phyloP scores from a whole-genome alignment of 306 rosid species.

The Trifolium dubium region DNA sequence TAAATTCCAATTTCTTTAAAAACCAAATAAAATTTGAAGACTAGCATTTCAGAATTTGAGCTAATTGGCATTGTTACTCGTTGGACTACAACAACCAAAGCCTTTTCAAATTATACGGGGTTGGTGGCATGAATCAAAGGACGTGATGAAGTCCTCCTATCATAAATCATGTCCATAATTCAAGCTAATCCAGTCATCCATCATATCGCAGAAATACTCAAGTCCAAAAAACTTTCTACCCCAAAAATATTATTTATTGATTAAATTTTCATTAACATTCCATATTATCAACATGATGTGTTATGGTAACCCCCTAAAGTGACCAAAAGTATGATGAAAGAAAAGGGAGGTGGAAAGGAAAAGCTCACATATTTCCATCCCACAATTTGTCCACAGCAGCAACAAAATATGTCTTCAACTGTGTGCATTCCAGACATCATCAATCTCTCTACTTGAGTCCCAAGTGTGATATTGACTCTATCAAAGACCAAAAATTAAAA shows the following conservation, averaged over 20 bases:
- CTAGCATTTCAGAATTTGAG: conserved; percentile 4
- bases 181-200: conserved; percentile 1
- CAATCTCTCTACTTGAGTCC: conserved; percentile 66
- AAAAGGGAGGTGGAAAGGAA: conserved; percentile 25
- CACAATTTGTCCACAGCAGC: conserved; percentile 85
- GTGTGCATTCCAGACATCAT: conserved; percentile 90
- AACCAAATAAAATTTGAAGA: neutral
- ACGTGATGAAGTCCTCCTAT: neutral
- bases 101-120: neutral
- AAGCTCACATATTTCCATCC: conserved; percentile 96
- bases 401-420: conserved; percentile 85
- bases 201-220: neutral
- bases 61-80: conserved; percentile 9
- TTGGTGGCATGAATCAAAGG: neutral
- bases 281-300: conserved; percentile 16
- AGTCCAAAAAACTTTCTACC: neutral
- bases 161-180: neutral
- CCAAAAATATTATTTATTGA: conserved; percentile 9
- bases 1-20: neutral
- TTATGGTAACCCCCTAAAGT: neutral
- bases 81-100: neutral
- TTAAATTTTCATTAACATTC: conserved; percentile 8
- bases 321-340: conserved; percentile 21
- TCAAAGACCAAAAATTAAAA: conserved; percentile 39
- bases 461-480: conserved; percentile 77